Conservation (phyloP, 2,329 filamentous ascomycete species). For the Trichoderma sp. region DNA sequence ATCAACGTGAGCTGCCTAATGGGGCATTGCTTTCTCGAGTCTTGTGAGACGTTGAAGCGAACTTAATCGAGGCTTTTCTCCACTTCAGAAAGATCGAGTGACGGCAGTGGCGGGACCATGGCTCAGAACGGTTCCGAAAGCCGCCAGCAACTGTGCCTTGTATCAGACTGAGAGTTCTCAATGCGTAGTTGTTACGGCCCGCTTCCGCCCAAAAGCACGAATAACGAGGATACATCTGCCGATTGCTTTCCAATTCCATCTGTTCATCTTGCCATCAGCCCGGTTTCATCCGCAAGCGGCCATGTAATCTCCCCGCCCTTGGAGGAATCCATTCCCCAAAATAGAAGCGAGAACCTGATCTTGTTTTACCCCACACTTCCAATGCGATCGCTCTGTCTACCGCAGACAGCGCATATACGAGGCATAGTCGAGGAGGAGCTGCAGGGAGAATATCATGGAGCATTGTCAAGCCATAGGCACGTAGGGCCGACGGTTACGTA, state of each 20-base stretch:
- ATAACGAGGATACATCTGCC: background rate
- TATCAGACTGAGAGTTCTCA: background rate
- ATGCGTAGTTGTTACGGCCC: background rate
- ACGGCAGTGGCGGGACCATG: background rate
- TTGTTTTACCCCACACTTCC: background rate
- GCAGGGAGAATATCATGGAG: background rate
- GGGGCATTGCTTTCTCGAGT: background rate
- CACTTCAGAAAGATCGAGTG: background rate
- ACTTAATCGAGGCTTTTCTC: background rate
- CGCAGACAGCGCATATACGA: background rate
- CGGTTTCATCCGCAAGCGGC: background rate
- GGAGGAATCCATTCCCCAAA: background rate
- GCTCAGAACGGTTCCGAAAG: background rate
- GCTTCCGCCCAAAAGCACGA: background rate
- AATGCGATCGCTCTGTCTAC: background rate
- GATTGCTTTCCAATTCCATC: background rate
- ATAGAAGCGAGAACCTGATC: background rate
- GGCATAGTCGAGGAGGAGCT: conserved; percentile 33
- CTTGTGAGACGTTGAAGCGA: background rate
- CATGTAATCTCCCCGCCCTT: conserved; percentile 4
- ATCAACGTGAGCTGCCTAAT: conserved; percentile 10
- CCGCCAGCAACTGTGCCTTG: background rate
- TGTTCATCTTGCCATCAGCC: background rate
- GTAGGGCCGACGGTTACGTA: background rate
- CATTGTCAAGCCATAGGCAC: background rate